phyloP scores from a whole-genome alignment of 352 stramenopile species.

The Pythium coloratum region DNA sequence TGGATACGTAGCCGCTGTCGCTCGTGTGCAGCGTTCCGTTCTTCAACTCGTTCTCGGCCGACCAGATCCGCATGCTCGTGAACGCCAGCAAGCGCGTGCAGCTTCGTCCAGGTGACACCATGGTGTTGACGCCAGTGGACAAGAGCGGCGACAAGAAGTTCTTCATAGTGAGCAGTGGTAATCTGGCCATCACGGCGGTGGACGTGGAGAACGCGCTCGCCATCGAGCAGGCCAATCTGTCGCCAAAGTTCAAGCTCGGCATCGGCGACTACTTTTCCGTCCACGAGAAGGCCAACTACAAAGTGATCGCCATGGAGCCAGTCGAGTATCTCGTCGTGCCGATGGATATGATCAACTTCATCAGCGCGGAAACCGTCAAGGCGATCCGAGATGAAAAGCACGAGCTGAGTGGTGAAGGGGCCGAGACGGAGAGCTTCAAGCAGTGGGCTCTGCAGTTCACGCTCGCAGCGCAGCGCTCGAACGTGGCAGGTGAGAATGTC shows the following conservation, averaged over 20 bases:
- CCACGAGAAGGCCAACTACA: constrained; percentile 43
- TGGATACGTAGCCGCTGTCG: constrained; percentile 44
- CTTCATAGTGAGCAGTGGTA: constrained; percentile 67
- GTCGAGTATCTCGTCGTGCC: constrained; percentile 62
- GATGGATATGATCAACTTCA: constrained; percentile 36
- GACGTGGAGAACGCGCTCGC: constrained; percentile 41
- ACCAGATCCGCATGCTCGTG: constrained; percentile 56
- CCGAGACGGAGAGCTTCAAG: constrained; percentile 76
- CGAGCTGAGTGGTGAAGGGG: constrained; percentile 33
- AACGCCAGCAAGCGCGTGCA: constrained; percentile 39
- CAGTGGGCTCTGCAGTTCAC: constrained; percentile 72
- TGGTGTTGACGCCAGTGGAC: constrained; percentile 30
- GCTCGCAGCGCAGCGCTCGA: constrained; percentile 38
- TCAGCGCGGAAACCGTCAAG: constrained; percentile 5
- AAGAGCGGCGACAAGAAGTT: constrained; percentile 42
- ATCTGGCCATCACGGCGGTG: constrained; percentile 38
- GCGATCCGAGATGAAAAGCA: constrained; percentile 50
- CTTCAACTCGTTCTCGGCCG: constrained; percentile 64
- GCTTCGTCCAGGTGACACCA: constrained; percentile 54
- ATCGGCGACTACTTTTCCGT: constrained; percentile 72
- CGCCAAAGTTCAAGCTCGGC: constrained; percentile 55
- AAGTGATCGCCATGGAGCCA: constrained; percentile 66
- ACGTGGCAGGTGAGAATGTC: constrained; percentile 25
- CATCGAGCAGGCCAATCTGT: constrained; percentile 50
- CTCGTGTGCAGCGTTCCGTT: constrained; percentile 76